Conservation (phyloP, 768 basidiomycete species). For the Leccinum boreale region DNA sequence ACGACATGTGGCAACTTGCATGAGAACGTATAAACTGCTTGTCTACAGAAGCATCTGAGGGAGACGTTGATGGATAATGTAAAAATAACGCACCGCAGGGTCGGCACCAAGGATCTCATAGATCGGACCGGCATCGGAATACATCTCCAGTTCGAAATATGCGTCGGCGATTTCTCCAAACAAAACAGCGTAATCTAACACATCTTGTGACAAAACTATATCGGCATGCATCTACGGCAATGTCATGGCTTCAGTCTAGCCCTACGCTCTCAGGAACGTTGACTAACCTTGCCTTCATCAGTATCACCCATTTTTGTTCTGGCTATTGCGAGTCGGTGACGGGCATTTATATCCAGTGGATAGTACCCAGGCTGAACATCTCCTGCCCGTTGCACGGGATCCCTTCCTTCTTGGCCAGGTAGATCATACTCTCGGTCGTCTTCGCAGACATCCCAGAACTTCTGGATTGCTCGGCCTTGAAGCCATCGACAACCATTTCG, state of each 20-base stretch:
- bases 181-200: slow-evolving; percentile 71
- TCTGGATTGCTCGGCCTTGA: slow-evolving; percentile 72
- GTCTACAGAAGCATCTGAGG: slow-evolving; percentile 46
- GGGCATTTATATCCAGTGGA: slow-evolving; percentile 48
- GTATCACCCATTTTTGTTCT: slow-evolving; percentile 76
- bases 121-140: slow-evolving; percentile 73
- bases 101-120: slow-evolving; percentile 77
- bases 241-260: neutral
- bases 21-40: slow-evolving; percentile 63
- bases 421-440: slow-evolving; percentile 85
- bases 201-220: slow-evolving; percentile 67
- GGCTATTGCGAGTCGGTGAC: slow-evolving; percentile 81
- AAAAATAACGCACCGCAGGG: slow-evolving; percentile 52
- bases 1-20: slow-evolving; percentile 80
- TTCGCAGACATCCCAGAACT: slow-evolving; percentile 74
- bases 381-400: slow-evolving; percentile 36
- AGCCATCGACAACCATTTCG: slow-evolving; percentile 84
- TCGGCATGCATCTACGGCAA: slow-evolving; percentile 66
- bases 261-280: neutral
- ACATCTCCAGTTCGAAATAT: slow-evolving; percentile 65
- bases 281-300: slow-evolving; percentile 75
- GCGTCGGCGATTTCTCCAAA: slow-evolving; percentile 86
- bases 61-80: neutral
- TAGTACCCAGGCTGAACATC: slow-evolving; percentile 52
- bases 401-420: slow-evolving; percentile 54